Conservation (phyloP, 148 eudicot genomes). For the Tetragonia tetragonoides region DNA sequence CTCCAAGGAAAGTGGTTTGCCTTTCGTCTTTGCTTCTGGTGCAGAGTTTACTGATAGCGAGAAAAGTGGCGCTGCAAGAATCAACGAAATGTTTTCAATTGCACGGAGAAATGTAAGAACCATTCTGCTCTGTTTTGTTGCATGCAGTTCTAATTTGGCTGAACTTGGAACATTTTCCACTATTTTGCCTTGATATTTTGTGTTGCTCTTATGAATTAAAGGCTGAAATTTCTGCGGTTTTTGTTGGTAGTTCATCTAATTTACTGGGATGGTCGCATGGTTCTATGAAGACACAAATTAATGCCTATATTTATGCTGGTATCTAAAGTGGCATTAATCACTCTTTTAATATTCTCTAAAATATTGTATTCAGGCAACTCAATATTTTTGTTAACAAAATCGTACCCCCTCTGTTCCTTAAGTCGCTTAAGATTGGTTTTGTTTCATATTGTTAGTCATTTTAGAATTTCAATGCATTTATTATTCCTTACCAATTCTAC, state of each 20-base stretch:
- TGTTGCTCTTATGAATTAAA: conserved; percentile 5
- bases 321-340: too few species aligned
- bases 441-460: too few species aligned
- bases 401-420: too few species aligned
- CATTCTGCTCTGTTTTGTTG: conserved; percentile 8
- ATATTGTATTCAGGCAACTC: too few species aligned
- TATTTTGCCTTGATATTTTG: conserved; percentile 8
- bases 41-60: conserved; percentile 96
- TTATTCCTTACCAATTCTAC: too few species aligned
- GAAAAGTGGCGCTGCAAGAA: conserved; percentile 86
- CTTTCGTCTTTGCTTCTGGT: conserved; percentile 95
- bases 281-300: neutral
- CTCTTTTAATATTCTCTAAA: too few species aligned
- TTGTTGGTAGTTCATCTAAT: neutral
- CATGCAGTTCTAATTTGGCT: neutral
- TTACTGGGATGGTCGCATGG: neutral
- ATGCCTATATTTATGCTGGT: neutral
- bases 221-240: neutral
- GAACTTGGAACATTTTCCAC: conserved; percentile 1
- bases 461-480: too few species aligned
- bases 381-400: too few species aligned
- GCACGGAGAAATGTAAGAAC: conserved; percentile 85
- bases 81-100: conserved; percentile 70
- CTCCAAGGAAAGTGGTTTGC: conserved; percentile 87
- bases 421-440: too few species aligned